phyloP scores from a whole-genome alignment of 1,284 basidiomycete species.

The Phellopilus nigrolimitatus region DNA sequence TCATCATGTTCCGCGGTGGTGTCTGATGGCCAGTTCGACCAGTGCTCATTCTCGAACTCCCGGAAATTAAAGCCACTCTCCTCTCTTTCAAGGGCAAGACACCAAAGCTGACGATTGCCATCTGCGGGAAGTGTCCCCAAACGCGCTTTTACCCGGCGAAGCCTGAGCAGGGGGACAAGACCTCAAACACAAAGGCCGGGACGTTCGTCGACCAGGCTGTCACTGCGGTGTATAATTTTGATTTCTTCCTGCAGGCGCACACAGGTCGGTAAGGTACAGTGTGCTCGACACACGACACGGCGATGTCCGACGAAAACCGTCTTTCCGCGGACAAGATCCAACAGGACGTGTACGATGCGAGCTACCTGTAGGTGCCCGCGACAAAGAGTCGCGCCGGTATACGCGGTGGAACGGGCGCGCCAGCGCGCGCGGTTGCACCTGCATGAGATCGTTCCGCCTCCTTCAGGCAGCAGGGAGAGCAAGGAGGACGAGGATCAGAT shows the following conservation, averaged over 20 bases:
- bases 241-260: constrained; percentile 78
- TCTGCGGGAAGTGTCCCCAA: constrained; percentile 79
- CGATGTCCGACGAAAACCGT: constrained; percentile 74
- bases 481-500: constrained; percentile 12
- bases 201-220: constrained; percentile 75
- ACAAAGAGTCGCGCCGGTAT: too few relatives aligned
- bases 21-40: constrained; percentile 73
- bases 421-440: too few relatives aligned
- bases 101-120: constrained; percentile 63
- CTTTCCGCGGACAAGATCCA: too few relatives aligned
- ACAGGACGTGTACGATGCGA: too few relatives aligned
- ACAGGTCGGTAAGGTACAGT: constrained; percentile 62
- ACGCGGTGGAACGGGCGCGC: too few relatives aligned
- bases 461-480: constrained; percentile 24
- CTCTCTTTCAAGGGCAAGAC: constrained; percentile 48
- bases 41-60: constrained; percentile 55
- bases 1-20: constrained; percentile 71
- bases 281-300: constrained; percentile 67
- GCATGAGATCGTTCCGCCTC: constrained; percentile 24
- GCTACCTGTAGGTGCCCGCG: too few relatives aligned
- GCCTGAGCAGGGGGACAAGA: constrained; percentile 42
- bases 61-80: constrained; percentile 53
- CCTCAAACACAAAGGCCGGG: too few relatives aligned
- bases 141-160: constrained; percentile 59
- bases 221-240: constrained; percentile 66